Evolutionary conservation across 768 basidiomycete species (phyloP).

Genomic region (Termitomyces eurrhizus): DNA sequence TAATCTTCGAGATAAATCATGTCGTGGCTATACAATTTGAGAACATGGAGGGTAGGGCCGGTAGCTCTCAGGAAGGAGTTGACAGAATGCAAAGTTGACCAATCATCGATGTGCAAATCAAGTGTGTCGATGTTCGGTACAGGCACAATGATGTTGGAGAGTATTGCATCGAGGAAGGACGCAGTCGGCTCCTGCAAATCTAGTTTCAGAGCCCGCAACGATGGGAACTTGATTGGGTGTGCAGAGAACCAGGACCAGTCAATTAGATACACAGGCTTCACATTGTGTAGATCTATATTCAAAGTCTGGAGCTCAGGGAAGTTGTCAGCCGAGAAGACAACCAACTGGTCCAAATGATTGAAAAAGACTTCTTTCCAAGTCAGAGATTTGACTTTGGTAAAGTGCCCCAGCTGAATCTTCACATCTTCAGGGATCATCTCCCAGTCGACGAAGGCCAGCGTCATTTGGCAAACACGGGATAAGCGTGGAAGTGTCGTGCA

Average conservation of each 20-base stretch:
- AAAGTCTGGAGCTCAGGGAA: background rate
- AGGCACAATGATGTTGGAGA: background rate
- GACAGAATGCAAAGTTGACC: background rate
- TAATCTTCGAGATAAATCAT: too few relatives aligned
- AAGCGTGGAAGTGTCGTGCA: background rate
- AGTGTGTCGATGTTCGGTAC: background rate
- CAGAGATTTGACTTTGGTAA: background rate
- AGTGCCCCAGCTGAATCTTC: background rate
- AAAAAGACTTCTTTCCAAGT: background rate
- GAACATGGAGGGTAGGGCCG: background rate
- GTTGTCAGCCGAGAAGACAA: background rate
- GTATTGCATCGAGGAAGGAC: background rate
- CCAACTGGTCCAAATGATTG: background rate
- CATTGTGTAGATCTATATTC: background rate
- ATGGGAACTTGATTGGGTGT: background rate
- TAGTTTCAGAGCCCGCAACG: background rate
- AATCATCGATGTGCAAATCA: background rate
- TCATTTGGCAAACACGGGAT: background rate
- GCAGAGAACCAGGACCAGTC: background rate
- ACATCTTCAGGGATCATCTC: background rate
- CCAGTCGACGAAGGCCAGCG: background rate
- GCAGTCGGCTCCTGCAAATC: background rate
- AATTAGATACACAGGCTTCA: background rate
- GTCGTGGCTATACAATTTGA: background rate
- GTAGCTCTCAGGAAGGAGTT: background rate